Evolutionary conservation across 345 rosid species (phyloP), one percentile per base, ranked within the genome.

Genomic region (Citrus cavaleriei): DNA sequence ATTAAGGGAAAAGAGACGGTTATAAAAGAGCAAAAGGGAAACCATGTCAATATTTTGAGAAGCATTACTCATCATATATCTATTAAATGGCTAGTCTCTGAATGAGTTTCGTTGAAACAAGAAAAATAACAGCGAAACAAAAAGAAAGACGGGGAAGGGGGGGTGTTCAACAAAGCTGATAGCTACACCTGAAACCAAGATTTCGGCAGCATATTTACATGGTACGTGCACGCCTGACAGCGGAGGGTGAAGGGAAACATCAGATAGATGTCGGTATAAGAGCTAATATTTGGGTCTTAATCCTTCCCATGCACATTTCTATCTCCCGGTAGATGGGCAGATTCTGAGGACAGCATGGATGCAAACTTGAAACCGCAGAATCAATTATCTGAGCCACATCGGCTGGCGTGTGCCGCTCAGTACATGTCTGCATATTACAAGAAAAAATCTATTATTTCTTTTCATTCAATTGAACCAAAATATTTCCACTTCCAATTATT

Each of bases 321-420:
- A 97, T 92, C 80, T 97, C 99, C 69, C 91, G 83, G 83, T 91
- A 94, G 69, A 97, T 84, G 0, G 98, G 89, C 82, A 88, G 83
- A 86, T 94, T 97, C 86, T 94, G 93, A 2, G 93, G 82, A 73
- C 95, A 91, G 81, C 87, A 80, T 25, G 99, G 99, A 61, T 87
- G 93, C 91, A 97, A 81, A 87, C 93, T 91, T 63, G 93, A 83
- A 67, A 91, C 87, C 13, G 98, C 97, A 37, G 87, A 85, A 70
- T 97, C 98, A 27, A 97, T 90, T 77, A 94, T 92, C 87, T 90
- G 93, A n/a, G 95, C 98, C 85, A 94, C 93, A n/a, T 97, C 95
- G 1, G 93, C 84, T 4, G 98, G 99, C 10, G 97, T 97, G 76
- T 89, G 99, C 67, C 95, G 86, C 79, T 94, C 96, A 0, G 98